Conservation (phyloP, 2,329 filamentous ascomycete genomes). For the Pseudocercospora crystallina region DNA sequence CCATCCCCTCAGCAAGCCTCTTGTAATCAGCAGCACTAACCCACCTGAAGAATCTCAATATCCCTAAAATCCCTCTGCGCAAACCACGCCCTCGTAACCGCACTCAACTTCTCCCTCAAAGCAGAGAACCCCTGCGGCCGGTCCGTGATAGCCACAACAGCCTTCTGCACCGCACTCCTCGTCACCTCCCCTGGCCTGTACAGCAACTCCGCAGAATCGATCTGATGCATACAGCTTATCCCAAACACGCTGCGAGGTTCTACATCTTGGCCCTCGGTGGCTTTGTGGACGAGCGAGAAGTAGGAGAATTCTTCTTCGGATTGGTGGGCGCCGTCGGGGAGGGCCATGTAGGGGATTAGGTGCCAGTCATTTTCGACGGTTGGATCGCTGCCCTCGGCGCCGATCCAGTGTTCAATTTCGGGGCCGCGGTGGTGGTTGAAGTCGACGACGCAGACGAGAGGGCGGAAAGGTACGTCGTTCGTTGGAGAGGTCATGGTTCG, state of each 20-base stretch:
- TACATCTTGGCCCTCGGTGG: constrained; percentile 28
- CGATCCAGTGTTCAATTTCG: constrained; percentile 92
- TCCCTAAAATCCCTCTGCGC: constrained; percentile 92
- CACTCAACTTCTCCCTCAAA: constrained; percentile 81
- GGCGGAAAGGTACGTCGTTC: constrained; percentile 36
- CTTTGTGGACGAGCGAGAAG: constrained; percentile 72
- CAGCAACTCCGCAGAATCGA: constrained; percentile 75
- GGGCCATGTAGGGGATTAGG: constrained; percentile 90
- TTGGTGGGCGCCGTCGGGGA: constrained; percentile 94
- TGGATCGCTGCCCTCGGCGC: constrained; percentile 71
- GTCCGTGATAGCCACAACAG: constrained; percentile 91
- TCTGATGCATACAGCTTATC: constrained; percentile 90
- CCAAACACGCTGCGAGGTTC: constrained; percentile 69
- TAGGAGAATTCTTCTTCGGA: constrained; percentile 97
- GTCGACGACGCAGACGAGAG: constrained; percentile 53
- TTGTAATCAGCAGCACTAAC: constrained; percentile 20
- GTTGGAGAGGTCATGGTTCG: background rate
- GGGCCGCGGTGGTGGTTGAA: constrained; percentile 67
- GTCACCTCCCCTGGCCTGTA: constrained; percentile 85
- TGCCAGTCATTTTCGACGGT: constrained; percentile 85
- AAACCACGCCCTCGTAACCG: constrained; percentile 96
- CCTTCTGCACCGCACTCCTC: constrained; percentile 96
- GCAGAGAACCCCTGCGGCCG: constrained; percentile 87
- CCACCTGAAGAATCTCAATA: constrained; percentile 74
- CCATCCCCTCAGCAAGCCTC: constrained; percentile 1